Evolutionary conservation across 2,329 filamentous ascomycete species (phyloP).

Genomic region (Incumbomyces lentus): DNA sequence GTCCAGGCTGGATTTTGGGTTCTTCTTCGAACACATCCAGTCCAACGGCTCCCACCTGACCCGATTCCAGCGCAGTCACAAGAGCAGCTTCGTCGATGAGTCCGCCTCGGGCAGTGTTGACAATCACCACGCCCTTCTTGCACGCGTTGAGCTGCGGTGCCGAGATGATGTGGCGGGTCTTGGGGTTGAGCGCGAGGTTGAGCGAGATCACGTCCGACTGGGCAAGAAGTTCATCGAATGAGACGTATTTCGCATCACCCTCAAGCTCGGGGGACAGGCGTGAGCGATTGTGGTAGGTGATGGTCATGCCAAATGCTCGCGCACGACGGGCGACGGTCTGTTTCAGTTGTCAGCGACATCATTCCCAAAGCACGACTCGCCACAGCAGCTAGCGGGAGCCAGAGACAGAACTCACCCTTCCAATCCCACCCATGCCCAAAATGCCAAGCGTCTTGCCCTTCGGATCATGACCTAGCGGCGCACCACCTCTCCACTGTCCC

Average conservation of each 20-base stretch:
- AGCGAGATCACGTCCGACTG: constrained; percentile 37
- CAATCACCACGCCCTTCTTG: constrained; percentile 36
- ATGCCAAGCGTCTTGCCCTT: constrained; percentile 37
- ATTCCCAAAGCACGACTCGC: no score
- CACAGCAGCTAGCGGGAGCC: not conserved
- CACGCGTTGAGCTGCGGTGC: constrained; percentile 35
- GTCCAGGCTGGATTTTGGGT: constrained; percentile 37
- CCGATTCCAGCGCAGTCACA: constrained; percentile 34
- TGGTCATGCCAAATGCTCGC: constrained; percentile 37
- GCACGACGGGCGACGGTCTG: constrained; percentile 38
- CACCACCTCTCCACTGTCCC: constrained; percentile 34
- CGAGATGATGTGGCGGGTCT: constrained; percentile 37
- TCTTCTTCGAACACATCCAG: constrained; percentile 40
- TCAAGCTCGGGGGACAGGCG: constrained; percentile 32
- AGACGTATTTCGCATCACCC: constrained; percentile 33
- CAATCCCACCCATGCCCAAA: constrained; percentile 40
- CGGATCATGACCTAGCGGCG: constrained; percentile 35
- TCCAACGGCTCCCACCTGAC: constrained; percentile 36
- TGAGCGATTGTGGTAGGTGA: constrained; percentile 38
- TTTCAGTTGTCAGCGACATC: not conserved
- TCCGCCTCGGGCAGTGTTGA: constrained; percentile 36
- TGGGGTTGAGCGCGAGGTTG: constrained; percentile 35
- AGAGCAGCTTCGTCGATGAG: constrained; percentile 39
- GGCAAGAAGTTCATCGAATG: constrained; percentile 37
- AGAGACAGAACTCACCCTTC: constrained; percentile 27